Evolutionary conservation across 2,329 filamentous ascomycete species (phyloP).

Genomic region (Cordyceps tenuipes): DNA sequence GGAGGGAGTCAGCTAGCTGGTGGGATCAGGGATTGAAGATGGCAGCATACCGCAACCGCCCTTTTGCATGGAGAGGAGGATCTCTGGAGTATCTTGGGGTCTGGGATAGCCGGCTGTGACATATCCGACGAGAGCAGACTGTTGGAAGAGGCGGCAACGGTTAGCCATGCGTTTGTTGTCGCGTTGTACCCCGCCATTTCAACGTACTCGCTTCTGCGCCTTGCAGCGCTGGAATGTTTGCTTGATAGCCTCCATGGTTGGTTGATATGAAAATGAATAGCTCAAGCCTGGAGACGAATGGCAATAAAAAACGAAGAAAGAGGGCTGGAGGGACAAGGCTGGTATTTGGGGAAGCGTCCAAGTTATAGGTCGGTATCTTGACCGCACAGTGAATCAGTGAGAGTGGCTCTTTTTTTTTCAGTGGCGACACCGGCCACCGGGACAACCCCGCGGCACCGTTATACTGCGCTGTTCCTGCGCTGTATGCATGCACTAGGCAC

Average conservation of each 20-base stretch:
- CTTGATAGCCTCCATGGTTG: conserved; percentile 47
- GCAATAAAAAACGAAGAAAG: not conserved
- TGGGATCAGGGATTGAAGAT: not conserved
- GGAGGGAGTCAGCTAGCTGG: conserved; percentile 3
- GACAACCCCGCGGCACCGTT: not conserved
- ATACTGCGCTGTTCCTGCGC: not conserved
- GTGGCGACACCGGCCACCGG: conserved; percentile 8
- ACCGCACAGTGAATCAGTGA: not conserved
- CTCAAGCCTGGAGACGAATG: not conserved
- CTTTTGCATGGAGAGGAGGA: conserved; percentile 82
- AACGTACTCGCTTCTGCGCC: conserved; percentile 47
- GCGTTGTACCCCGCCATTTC: conserved; percentile 2
- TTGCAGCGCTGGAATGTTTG: conserved; percentile 54
- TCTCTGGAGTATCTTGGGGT: conserved; percentile 70
- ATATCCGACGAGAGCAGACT: conserved; percentile 88
- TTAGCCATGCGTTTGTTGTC: conserved; percentile 14
- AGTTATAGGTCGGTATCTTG: conserved; percentile 2
- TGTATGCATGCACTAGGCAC: too few relatives aligned
- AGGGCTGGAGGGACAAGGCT: not conserved
- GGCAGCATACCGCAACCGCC: conserved; percentile 71
- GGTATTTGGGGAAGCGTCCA: not conserved
- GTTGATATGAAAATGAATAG: not conserved
- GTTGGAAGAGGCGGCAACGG: conserved; percentile 16
- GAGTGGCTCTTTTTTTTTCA: conserved; percentile 2
- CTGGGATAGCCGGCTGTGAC: conserved; percentile 90